Evolutionary conservation across 495 filamentous ascomycete genomes (phyloP), one percentile per base, ranked within the genome.

Genomic region (Aspergillus affinis): DNA sequence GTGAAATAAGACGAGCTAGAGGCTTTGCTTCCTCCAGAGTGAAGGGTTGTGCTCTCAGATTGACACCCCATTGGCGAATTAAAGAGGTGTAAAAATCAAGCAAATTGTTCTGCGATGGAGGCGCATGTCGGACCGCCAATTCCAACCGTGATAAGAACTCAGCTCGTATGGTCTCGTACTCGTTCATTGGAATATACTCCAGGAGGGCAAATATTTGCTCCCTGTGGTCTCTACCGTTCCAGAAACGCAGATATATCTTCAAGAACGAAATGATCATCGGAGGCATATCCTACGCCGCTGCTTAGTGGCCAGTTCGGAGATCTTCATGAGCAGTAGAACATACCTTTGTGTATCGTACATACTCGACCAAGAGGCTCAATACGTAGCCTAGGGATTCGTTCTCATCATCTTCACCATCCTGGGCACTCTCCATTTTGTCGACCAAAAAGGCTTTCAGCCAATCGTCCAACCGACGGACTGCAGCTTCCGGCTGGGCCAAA

Each of bases 41-140:
- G 10, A 74, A 62, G 17, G 64, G 63, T 4, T 70, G 62, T 27
- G 65, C 56, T 52, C 72, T 65, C 21, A 81, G 65, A 44, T 68
- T 67, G 45, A 84, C 65, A 6, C 83, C 82, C 91, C 91, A 96
- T 67, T 84, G 82, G 0, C 75, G 78, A 48, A 93, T 82, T 23
- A 96, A 76, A n/a, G 63, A 68, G 6, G 85, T 86, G 72, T 93
- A 94, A 64, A 92, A 90, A 15, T 72, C 76, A 9, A 95, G 75
- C 6, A 95, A 75, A 13, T 72, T 71, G 5, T 78, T 61, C 67
- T 84, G 82, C 1, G 84, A 84, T 23, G 68, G 57, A 6, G 79
- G 48, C 2, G 74, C 81, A 46, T 84, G 68, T 15, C 91, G 70
- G 8, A 90, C 47, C 15, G 79, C 77, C 4, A 59, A 69, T 70